phyloP scores from a whole-genome alignment of 768 basidiomycete species.

The Boletus insuetus region DNA sequence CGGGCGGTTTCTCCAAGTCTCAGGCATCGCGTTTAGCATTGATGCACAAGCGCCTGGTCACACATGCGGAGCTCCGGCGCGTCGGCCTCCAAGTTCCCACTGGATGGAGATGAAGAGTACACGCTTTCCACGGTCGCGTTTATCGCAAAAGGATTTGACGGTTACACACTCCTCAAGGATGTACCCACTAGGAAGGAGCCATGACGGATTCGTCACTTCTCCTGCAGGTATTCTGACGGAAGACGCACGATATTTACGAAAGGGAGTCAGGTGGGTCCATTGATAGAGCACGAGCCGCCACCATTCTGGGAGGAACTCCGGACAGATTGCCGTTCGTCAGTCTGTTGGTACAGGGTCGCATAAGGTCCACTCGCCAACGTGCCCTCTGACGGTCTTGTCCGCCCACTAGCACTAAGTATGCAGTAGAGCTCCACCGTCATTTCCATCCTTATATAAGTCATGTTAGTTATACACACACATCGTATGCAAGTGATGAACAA shows the following conservation, averaged over 20 bases:
- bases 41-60: slow-evolving; percentile 1
- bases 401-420: too few relatives aligned
- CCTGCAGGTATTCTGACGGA: slow-evolving; percentile 9
- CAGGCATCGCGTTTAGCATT: neutral
- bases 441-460: neutral
- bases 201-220: slow-evolving; percentile 6
- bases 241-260: neutral
- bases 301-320: neutral
- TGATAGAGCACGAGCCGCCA: slow-evolving; percentile 9
- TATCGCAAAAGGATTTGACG: slow-evolving; percentile 10
- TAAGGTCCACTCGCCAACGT: neutral
- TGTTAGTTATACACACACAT: slow-evolving; percentile 5
- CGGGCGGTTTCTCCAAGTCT: slow-evolving; percentile 1
- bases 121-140: slow-evolving; percentile 9
- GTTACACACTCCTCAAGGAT: slow-evolving; percentile 5
- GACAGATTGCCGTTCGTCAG: neutral
- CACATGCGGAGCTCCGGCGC: neutral
- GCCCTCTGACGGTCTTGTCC: neutral
- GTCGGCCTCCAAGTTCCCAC: neutral
- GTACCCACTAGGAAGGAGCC: neutral
- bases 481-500: slow-evolving; percentile 7
- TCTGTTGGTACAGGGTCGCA: slow-evolving; percentile 14
- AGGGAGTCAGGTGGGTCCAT: neutral
- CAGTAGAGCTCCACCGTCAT: too few relatives aligned
- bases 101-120: neutral